Evolutionary conservation across 2,329 filamentous ascomycete genomes (phyloP).

Genomic region (Grosmannia clavigera): DNA sequence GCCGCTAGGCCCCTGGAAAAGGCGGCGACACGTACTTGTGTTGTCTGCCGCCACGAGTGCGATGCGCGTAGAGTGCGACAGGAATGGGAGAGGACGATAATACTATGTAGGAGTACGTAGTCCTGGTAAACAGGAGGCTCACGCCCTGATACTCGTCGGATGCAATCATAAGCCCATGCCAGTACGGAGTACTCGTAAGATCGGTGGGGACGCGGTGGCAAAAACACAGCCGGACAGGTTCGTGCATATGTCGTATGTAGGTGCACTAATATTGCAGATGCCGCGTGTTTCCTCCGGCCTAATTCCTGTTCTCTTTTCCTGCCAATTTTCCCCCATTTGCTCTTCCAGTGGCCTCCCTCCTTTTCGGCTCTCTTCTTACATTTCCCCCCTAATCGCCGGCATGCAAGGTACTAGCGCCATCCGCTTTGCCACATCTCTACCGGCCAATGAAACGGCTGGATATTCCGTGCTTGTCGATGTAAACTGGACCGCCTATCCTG

Average conservation of each 20-base stretch:
- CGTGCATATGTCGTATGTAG: not conserved
- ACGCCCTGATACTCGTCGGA: too few species aligned
- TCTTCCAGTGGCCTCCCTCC: not conserved
- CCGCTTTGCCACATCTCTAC: not conserved
- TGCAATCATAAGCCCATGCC: too few species aligned
- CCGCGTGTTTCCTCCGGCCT: not conserved
- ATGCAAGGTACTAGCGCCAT: constrained; percentile 4
- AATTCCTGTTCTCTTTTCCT: not conserved
- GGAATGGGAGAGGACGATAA: not conserved
- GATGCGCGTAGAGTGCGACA: not conserved
- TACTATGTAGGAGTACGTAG: not conserved
- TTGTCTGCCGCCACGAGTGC: not conserved
- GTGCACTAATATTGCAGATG: not conserved
- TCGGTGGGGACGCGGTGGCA: not conserved
- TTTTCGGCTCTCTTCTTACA: not conserved
- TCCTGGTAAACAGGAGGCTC: not conserved
- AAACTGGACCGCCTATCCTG: not conserved
- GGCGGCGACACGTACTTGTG: not conserved
- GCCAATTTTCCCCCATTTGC: not conserved
- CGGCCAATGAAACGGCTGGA: not conserved
- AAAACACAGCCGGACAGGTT: not conserved
- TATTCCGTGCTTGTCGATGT: not conserved
- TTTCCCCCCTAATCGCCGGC: constrained; percentile 1
- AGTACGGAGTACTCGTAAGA: not conserved
- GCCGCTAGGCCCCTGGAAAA: not conserved